Evolutionary conservation across 2,329 filamentous ascomycete species (phyloP), one percentile per base, ranked within the genome.

Genomic region (Colletotrichum lentis): DNA sequence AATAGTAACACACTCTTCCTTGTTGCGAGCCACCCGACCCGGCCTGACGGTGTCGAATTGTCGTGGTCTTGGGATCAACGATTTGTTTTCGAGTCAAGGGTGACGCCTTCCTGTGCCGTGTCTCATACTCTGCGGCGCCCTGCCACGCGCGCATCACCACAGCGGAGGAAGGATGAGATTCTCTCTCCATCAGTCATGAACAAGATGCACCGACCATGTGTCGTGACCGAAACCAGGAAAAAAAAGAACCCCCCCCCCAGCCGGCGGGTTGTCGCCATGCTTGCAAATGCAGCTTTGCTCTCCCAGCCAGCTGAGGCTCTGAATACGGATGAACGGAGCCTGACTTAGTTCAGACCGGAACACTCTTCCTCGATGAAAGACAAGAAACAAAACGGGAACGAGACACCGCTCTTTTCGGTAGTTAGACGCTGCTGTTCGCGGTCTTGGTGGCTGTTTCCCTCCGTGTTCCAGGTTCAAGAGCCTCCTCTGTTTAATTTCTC

Each of bases 1-100:
- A 69, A 68, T 65, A 68, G 65, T 60, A 68, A 68, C 65, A 31
- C 37, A 55, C 49, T 64, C 62, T 55, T 68, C 65, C 61, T 55
- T 67, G 60, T 41, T 59, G 61, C 27, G 31, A 64, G 60, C 61
- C 64, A 53, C 31, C 61, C 54, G 64, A 58, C 64, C 60, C 60
- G 54, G 61, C 61, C 18, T 55, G 61, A 49, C 65, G 65, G 65
- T 65, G 62, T 55, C 65, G 54, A 59, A 39, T 8, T 54, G 53
- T 64, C 64, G 64, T 58, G 61, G 47, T 54, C 46, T 55, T 20
- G 53, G 39, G 41, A 52, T 35, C 43, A 10, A 47, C 44, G 41
- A 47, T 64, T 68, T 65, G 54, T 64, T 58, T 50, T 54, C 53
- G 65, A 68, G 54, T 68, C 65, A 65, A 57, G n/a, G 39, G n/a